These are phyloP conservation scores for Boechera stricta DNA, from an alignment of 345 rosid genomes.

Conservation along the genomic window DNA sequence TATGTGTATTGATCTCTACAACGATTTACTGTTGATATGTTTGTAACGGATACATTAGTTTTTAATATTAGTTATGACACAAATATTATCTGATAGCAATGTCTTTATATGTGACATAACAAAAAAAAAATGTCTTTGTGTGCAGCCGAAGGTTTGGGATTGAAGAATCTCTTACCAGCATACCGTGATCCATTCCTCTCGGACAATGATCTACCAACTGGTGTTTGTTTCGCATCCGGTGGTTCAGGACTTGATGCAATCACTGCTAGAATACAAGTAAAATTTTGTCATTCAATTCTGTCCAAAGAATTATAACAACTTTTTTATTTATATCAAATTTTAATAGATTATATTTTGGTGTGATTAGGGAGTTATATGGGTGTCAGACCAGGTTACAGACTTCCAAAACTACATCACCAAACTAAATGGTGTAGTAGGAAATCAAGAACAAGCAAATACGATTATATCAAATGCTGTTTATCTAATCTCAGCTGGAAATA, in stretches of 20 bases:
- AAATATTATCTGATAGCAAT: not conserved
- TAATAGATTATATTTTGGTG: not conserved
- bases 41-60: not conserved
- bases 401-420: conserved; percentile 57
- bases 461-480: conserved; percentile 52
- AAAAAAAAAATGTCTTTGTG: not conserved
- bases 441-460: conserved; percentile 48
- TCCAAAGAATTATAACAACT: not conserved
- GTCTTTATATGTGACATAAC: not conserved
- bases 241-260: conserved; percentile 44
- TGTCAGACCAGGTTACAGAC: conserved; percentile 50
- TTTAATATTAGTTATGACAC: not conserved
- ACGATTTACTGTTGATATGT: not conserved
- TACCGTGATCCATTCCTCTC: conserved; percentile 30
- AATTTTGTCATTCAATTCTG: not conserved
- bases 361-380: conserved; percentile 50
- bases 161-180: conserved; percentile 44
- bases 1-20: conserved; percentile 14
- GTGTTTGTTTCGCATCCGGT: conserved; percentile 49
- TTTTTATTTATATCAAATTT: not conserved
- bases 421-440: conserved; percentile 49
- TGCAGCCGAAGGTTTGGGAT: conserved; percentile 42
- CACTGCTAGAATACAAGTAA: conserved; percentile 35
- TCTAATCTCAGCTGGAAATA: conserved; percentile 53
- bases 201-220: conserved; percentile 31